Base-by-base conservation (phyloP, 2,329 filamentous ascomycete genomes). In the Penicillium sp. region DNA sequence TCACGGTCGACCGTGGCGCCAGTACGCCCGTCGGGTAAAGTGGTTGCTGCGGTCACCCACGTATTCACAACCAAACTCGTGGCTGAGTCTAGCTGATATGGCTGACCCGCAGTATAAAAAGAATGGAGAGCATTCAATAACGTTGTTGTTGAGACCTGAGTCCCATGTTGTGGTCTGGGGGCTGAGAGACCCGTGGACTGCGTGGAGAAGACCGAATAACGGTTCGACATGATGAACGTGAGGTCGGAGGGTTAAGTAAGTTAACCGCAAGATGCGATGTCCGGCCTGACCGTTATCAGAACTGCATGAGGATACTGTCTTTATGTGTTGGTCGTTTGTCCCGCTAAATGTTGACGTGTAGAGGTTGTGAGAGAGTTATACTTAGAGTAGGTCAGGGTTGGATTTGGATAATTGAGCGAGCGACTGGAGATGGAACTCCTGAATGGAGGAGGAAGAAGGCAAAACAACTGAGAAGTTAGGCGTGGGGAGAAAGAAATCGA, bases 21-120 rank as follows among this genome's bases (percentile, higher is more conserved):
- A 45, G 80, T 79, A 53, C 83, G 81, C 37, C 88, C 89, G 66
- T 91, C 84, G 3, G 84, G 81, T 38, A 87, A 85, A 25, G 83
- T 77, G 62, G 89, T 89, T 29, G 85, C 81, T 18, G 90, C 90
- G 4, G 90, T 96, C 50, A 94, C 82, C 92, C 92, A 97, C 54
- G 91, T 97, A 77, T 97, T 97, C 62, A 97, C 91, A 0, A 94
- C 92, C 38, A 97, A 74, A 71, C 91, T 96, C 35, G 92, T 94
- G 63, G 90, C 91, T 46, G 91, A 87, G 74, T 99, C 94, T 44
- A 99, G 83, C 59, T 82, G 82, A 72, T 96, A 94, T n/a, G 93
- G 85, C 67, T 91, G 86, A 31, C 86, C 86, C 3, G 89, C 86
- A 46, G 90, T 83, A 74, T 96, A 97, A 68, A 89, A 88, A 65